Base-by-base conservation (phyloP, 148 eudicot species). In the Pharnaceum exiguum region DNA sequence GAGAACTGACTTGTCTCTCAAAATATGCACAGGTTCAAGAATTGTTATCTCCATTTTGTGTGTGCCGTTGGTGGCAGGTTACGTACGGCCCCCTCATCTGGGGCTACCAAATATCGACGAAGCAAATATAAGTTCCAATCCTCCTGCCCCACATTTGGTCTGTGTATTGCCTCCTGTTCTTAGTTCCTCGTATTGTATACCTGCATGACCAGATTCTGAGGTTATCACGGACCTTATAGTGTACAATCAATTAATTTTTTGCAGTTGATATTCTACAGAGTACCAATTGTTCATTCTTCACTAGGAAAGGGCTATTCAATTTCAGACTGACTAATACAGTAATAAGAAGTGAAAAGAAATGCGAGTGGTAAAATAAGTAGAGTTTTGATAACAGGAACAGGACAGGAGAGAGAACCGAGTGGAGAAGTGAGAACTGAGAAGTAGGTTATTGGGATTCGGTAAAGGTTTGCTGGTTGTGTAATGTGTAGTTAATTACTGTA, bases 101-200 rank as follows among this genome's bases (percentile, higher is more conserved):
- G 79, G 79, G 21, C 64, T 93, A 56, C 95, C 99, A 32, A 58
- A 77, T 67, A 71, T 86, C 5, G 86, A 75, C 0, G 76, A 79
- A 60, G 72, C 87, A 23, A 80, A 83, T 55, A 83, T 93, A 70
- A 81, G 89, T 44, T 79, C 85, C 85, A 93, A 89, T 50, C 99
- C 96, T 23, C 90, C 98, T n/a, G 90, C 89, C 19, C 95, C 96
- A 3, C 99, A 93, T 75, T 67, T 93, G 65, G 82, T 93, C 57
- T 86, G 99, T 51, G 80, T 93, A 67, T 71, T 89, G 75, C 99
- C 96, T 62, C 91, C 99, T 26, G 70, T 82, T 67, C 78, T 93
- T 45, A 79, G 99, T 70, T 93, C 99, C 18, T 89, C 99, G 15
- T 89, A 75, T 68, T 93, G 99, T 68, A 65, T 85, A 53, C 96